Conservation (phyloP, 1,139 yeast genomes). For the Hyphopichia pseudoburtonii region DNA sequence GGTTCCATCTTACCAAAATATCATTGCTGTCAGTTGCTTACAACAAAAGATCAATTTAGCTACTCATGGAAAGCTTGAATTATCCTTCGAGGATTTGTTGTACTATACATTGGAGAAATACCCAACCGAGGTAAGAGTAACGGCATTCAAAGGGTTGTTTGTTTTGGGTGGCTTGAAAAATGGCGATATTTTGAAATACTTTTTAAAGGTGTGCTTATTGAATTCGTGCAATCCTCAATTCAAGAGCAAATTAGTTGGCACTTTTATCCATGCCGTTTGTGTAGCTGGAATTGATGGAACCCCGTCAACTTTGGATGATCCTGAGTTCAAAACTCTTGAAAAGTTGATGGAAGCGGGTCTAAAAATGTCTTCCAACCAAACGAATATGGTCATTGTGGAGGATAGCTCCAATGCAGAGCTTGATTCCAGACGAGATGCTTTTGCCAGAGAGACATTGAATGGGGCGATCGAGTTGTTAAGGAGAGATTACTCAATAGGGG, state of each 20-base stretch:
- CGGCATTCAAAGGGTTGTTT: slow-evolving; percentile 71
- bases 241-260: slow-evolving; percentile 48
- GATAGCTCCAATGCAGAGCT: slow-evolving; percentile 48
- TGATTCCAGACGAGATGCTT: slow-evolving; percentile 44
- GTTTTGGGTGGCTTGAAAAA: slow-evolving; percentile 77
- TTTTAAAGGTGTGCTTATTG: slow-evolving; percentile 56
- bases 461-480: slow-evolving; percentile 71
- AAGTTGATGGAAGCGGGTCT: slow-evolving; percentile 20
- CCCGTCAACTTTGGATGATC: slow-evolving; percentile 55
- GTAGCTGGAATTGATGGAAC: slow-evolving; percentile 69
- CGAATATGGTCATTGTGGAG: slow-evolving; percentile 48
- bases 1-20: slow-evolving; percentile 72
- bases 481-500: slow-evolving; percentile 63
- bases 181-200: slow-evolving; percentile 56
- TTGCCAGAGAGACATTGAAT: slow-evolving; percentile 47
- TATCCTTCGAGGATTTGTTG: slow-evolving; percentile 52
- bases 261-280: slow-evolving; percentile 56
- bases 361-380: slow-evolving; percentile 14
- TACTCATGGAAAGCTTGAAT: slow-evolving; percentile 51
- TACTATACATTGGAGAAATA: slow-evolving; percentile 52
- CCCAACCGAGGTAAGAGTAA: slow-evolving; percentile 56
- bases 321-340: slow-evolving; percentile 48
- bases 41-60: slow-evolving; percentile 62
- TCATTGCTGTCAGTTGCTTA: slow-evolving; percentile 58
- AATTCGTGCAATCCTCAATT: slow-evolving; percentile 54